Base-by-base conservation (phyloP, 2,329 filamentous ascomycete species). In the Exophiala sp. region DNA sequence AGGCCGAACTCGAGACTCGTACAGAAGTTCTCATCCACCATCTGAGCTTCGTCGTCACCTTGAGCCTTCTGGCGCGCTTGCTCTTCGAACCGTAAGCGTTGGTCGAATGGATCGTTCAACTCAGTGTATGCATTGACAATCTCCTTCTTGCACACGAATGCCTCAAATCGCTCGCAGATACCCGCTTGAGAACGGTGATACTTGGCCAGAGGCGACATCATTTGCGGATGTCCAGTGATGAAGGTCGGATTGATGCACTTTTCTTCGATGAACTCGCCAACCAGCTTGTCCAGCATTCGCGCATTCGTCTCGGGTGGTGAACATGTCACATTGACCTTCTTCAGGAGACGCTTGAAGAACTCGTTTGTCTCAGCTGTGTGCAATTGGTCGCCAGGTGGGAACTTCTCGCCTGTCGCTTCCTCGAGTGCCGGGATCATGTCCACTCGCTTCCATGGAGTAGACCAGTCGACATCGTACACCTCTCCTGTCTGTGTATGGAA, bases 101-200 rank as follows among this genome's bases (percentile, higher is more conserved):
- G 94, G 73, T 96, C 91, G 66, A 95, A 92, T 52, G 92, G 91
- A 67, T 96, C 89, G 79, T 95, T 95, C 81, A 99, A 86, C 83
- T 99, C 94, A 36, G 92, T 97, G 76, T 96, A 95, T 5, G 91
- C 91, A 69, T 99, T 97, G 67, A 87, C 87, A 63, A 97, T 96
- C 71, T 97, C 92, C 83, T 94, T 95, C 81, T 91, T 95, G 79
- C 87, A 91, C 42, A 96, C 94, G 64, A 99, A 99, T 9, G 89
- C 91, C 75, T 99, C 94, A 72, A 97, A 97, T 51, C 94, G 88
- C 78, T 99, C 94, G 71, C 91, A 96, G 33, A 99, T 82, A 66
- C 92, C 94, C 49, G 86, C 81, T 59, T 84, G 83, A 43, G 79
- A 75, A 62, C 94, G 88, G 74, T 96, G 89, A 72, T 91, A 91